Percentiles rank a stretch among this genome's conserved stretches.
Evolutionary conservation across 768 basidiomycete genomes (phyloP).

Genomic region (Tricholoma terreum): DNA sequence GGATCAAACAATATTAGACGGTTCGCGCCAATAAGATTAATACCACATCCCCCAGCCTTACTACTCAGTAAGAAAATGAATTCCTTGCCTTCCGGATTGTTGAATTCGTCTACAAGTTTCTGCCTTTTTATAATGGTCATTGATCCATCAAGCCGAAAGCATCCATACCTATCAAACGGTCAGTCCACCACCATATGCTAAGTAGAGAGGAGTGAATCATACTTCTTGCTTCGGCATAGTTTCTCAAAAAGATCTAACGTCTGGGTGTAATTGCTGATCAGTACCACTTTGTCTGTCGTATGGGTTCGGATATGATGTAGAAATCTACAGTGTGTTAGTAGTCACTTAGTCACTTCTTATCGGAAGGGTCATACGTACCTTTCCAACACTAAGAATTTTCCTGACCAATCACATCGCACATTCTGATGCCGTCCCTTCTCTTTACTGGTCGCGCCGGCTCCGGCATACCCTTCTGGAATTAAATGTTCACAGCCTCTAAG

Average conservation of each 20-base stretch:
- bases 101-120: slow-evolving; percentile 95
- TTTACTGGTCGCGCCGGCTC: slow-evolving; percentile 43
- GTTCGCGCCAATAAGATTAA: slow-evolving; percentile 96
- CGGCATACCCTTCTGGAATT: slow-evolving; percentile 79
- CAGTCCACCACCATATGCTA: not conserved
- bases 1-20: slow-evolving; percentile 95
- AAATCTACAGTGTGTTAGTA: slow-evolving; percentile 52
- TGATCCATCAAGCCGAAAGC: slow-evolving; percentile 90
- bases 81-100: slow-evolving; percentile 88
- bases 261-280: slow-evolving; percentile 96
- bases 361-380: slow-evolving; percentile 43
- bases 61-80: slow-evolving; percentile 93
- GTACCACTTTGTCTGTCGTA: slow-evolving; percentile 91
- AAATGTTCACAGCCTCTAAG: slow-evolving; percentile 77
- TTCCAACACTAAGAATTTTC: slow-evolving; percentile 92
- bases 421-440: slow-evolving; percentile 43
- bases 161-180: slow-evolving; percentile 65
- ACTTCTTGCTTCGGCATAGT: slow-evolving; percentile 84
- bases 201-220: slow-evolving; percentile 18
- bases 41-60: slow-evolving; percentile 94
- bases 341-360: not conserved
- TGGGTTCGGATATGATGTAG: slow-evolving; percentile 76
- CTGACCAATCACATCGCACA: slow-evolving; percentile 81
- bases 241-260: slow-evolving; percentile 93
- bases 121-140: slow-evolving; percentile 91